Base-by-base conservation (phyloP, 257 asterid species). In the Solanum pennellii region DNA sequence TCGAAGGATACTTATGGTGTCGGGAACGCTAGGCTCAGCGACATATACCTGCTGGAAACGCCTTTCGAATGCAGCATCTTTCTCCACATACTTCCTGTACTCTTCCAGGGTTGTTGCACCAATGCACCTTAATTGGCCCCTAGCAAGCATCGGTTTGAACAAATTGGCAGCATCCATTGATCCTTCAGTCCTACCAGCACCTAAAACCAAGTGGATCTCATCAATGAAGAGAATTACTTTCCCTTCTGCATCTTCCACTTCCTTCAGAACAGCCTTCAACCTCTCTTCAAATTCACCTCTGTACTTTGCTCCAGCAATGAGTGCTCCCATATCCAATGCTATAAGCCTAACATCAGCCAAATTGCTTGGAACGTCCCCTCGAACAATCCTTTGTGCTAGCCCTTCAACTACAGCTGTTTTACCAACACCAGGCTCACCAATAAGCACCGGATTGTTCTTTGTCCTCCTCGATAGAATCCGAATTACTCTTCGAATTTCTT, bases 371-470 rank as follows among this genome's bases (percentile, higher is more conserved):
- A 94, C 93, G 69, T 94, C 98, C 0, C 96, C 95, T 4, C 82
- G 91, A 13, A 94, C 96, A 13, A 94, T 92, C 87, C 98, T 91
- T 85, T 94, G 96, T 29, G 98, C 98, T 49, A 94, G 86, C 5
- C 98, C 98, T 88, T 94, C 98, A n/a, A 92, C 95, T 23, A 94
- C 95, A 0, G 95, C 96, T 5, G 96, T 94, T 82, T 92, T 94
- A 5, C 97, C 97, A 18, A 94, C 97, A 39, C 97, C 95, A 1
- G 97, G 95, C 88, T 94, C 95, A 2, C 98, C 98, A 65, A 94
- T 94, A 5, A 94, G 94, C 5, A 94, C 93, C 2, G 95, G 98
- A n/a, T 94, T 94, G 35, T 94, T 94, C 85, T 94, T 94, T 1
- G 98, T 94, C 86, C 96, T 92, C 66, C 96, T 91, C 1, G 98